Conservation (phyloP, 164 flowering plant genomes). For the Magnolia sinica region DNA sequence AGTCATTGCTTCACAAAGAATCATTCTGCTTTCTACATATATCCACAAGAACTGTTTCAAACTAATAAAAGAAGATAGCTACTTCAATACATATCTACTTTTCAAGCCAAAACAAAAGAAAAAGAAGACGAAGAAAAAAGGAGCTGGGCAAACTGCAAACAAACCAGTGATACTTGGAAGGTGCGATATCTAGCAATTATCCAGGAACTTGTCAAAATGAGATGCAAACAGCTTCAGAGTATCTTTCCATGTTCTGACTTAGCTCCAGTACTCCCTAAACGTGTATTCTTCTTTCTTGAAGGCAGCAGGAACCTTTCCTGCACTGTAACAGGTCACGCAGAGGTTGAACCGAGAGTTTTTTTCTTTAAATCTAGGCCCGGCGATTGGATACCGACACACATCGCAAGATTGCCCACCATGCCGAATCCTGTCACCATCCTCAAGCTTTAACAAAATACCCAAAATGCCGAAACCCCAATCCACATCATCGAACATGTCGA, state of each 20-base stretch:
- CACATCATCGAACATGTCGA: slow-evolving; percentile 15
- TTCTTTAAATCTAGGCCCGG: slow-evolving; percentile 21
- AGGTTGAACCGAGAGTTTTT: slow-evolving; percentile 12
- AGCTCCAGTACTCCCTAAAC: slow-evolving; percentile 17
- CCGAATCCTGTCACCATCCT: slow-evolving; percentile 14
- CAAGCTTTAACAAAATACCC: slow-evolving; percentile 18
- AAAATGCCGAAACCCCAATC: slow-evolving; percentile 17
- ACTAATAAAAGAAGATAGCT: not conserved
- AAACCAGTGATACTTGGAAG: not conserved
- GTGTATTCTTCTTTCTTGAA: slow-evolving; percentile 15
- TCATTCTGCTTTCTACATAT: not conserved
- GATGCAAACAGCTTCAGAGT: not conserved
- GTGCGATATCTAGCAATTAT: not conserved
- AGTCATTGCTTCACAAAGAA: not conserved
- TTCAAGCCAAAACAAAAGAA: slow-evolving; percentile 3
- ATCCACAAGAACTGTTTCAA: not conserved
- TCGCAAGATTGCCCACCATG: slow-evolving; percentile 14
- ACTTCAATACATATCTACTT: not conserved
- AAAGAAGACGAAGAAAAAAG: not conserved
- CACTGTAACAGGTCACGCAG: slow-evolving; percentile 16
- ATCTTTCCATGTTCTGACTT: slow-evolving; percentile 11
- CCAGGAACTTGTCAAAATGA: not conserved
- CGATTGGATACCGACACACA: slow-evolving; percentile 16
- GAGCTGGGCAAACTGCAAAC: not conserved
- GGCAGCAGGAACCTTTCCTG: slow-evolving; percentile 16